Evolutionary conservation across 2,329 filamentous ascomycete genomes (phyloP).

Genomic region (Neonectria faginata): DNA sequence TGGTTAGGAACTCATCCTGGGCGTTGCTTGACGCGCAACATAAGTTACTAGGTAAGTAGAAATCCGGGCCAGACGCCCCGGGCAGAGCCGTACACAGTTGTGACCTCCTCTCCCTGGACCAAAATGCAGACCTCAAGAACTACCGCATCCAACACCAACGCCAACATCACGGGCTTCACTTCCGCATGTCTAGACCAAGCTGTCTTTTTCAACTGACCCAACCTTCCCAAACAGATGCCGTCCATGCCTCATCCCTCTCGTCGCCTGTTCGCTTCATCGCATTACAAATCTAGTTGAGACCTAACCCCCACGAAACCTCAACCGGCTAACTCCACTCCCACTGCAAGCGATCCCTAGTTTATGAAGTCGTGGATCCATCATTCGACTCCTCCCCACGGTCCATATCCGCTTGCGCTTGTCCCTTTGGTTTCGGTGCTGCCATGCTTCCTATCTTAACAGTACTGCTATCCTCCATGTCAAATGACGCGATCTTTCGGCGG

Average conservation of each 20-base stretch:
- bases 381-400: constrained; percentile 17
- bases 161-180: not conserved
- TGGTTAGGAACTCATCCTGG: not conserved
- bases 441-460: not conserved
- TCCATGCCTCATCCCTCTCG: not conserved
- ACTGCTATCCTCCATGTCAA: not conserved
- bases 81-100: not conserved
- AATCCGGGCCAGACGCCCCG: too few relatives aligned
- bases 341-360: constrained; percentile 1
- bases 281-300: constrained; percentile 25
- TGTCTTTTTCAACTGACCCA: not conserved
- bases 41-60: not conserved
- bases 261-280: constrained; percentile 10
- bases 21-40: not conserved
- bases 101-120: not conserved
- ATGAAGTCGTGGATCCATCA: constrained; percentile 20
- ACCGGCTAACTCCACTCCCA: constrained; percentile 20
- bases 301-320: constrained; percentile 26
- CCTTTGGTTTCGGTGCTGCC: not conserved
- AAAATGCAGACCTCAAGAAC: too few relatives aligned
- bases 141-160: not conserved
- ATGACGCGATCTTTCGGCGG: not conserved
- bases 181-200: not conserved
- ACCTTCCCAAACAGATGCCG: not conserved
- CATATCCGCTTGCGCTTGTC: not conserved